Conservation (phyloP, 257 asterid genomes). For the Nicotiana noctiflora region DNA sequence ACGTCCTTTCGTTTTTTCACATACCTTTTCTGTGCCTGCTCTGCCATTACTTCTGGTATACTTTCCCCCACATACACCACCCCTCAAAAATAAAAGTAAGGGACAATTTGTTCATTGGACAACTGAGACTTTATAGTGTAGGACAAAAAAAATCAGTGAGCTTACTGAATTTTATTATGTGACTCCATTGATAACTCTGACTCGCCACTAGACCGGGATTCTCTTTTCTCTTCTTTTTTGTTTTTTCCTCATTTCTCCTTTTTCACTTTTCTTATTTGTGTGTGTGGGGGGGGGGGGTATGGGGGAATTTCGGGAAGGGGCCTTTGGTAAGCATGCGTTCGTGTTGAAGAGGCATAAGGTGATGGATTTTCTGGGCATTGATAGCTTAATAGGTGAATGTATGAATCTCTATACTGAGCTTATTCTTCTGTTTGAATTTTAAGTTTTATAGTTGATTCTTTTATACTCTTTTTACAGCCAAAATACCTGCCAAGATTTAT, state of each 20-base stretch:
- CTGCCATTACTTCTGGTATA: not conserved
- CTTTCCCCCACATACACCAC: not conserved
- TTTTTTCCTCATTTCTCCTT: not conserved
- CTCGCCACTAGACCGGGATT: not conserved
- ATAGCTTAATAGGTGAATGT: not conserved
- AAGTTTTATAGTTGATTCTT: constrained; percentile 14
- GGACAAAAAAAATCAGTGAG: not conserved
- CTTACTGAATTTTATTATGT: not conserved
- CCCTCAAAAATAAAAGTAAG: not conserved
- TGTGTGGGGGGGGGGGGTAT: not conserved
- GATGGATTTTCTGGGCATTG: not conserved
- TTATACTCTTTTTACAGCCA: constrained; percentile 50
- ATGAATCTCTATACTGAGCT: not conserved
- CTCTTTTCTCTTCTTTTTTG: not conserved
- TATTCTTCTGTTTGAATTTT: constrained; percentile 1
- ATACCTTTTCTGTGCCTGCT: not conserved
- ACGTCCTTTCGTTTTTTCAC: not conserved
- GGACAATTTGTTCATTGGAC: not conserved
- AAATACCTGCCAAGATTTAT: constrained; percentile 88
- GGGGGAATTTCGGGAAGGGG: too few relatives aligned
- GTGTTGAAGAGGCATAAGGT: not conserved
- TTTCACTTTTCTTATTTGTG: not conserved
- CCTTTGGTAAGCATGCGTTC: not conserved
- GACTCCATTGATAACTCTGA: not conserved
- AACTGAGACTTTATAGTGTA: not conserved